Evolutionary conservation across 2,329 filamentous ascomycete species (phyloP), one percentile per base, ranked within the genome.

Genomic region (Beauveria scarabaeidicola): DNA sequence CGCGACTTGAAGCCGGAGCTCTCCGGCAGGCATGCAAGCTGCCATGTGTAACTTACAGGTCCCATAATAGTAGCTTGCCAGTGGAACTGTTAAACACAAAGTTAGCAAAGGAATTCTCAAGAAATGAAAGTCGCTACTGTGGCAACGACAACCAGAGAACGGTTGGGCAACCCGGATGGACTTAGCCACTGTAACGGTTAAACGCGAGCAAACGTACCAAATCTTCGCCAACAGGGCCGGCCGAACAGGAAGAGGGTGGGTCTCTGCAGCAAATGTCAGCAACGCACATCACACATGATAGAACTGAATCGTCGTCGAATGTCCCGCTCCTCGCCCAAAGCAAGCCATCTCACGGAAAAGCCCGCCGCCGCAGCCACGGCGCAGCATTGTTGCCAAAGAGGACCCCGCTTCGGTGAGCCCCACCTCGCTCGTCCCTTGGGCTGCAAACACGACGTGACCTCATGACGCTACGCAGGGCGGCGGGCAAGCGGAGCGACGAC

Each of bases 1-100:
- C 13, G 44, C 29, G 9, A n/a, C 5, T 27, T 17, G 17, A 43
- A 23, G 55, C 23, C 11, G 5, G 21, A 25, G 5, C 36, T 29
- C 9, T 17, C 10, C 36, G n/a, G 5, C 25, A 4, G n/a, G 44
- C 25, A 36, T 21, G 48, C 29, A 29, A 52, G 27, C 53, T 60
- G 61, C 60, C 59, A 57, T 63, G 62, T 63, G 52, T 61, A 68
- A 86, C 90, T 86, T 86, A 96, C 91, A 75, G 94, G 94, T 78
- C 94, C 94, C 94, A 99, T 99, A 75, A 99, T 99, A 57, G 94
- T 99, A 71, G 94, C 94, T 87, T 99, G 94, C 94, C 94, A 99
- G 86, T 97, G 94, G 75, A 99, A 99, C 93, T 99, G 69, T 69
- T 61, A 1, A 43, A 10, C 7, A 50, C 43, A 8, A 25, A 43